A percentile compares a stretch with the other conserved stretches of the same genome.
phyloP scores from a whole-genome alignment of 148 eudicot genomes.

The Bassia scoparia region DNA sequence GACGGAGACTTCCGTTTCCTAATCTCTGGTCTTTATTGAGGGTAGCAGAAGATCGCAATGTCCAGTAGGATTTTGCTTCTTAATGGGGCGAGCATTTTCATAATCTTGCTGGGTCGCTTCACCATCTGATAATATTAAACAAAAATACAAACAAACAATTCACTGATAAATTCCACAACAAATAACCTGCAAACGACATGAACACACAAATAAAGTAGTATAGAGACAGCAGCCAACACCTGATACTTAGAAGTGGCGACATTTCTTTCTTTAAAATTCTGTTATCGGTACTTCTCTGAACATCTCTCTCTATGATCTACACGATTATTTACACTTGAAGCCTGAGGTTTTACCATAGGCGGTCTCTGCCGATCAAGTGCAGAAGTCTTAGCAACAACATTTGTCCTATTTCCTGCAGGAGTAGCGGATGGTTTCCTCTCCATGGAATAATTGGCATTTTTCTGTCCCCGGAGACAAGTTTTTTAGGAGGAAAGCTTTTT shows the following conservation, averaged over 20 bases:
- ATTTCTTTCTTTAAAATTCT: constrained; percentile 33
- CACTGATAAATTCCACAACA: not conserved
- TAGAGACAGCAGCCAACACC: constrained; percentile 44
- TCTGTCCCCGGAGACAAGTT: constrained; percentile 37
- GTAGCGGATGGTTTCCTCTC: constrained; percentile 12
- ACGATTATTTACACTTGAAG: constrained; percentile 29
- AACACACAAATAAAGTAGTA: too few species aligned
- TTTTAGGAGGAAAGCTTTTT: constrained; percentile 34
- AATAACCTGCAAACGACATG: not conserved
- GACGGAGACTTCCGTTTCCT: constrained; percentile 25
- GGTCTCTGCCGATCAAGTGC: constrained; percentile 36
- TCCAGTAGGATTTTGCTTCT: constrained; percentile 49
- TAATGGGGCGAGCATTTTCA: constrained; percentile 41
- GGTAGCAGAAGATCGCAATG: constrained; percentile 17
- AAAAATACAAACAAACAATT: not conserved
- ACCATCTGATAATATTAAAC: constrained; percentile 29
- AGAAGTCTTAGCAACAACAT: constrained; percentile 36
- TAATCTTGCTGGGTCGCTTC: constrained; percentile 41
- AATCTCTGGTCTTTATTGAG: constrained; percentile 7
- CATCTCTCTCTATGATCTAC: constrained; percentile 6
- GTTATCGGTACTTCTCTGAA: constrained; percentile 39
- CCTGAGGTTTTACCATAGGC: constrained; percentile 34
- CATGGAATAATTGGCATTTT: constrained; percentile 18
- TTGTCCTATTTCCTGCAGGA: constrained; percentile 23
- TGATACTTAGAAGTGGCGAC: constrained; percentile 42